phyloP scores from a whole-genome alignment of 2,329 filamentous ascomycete species.

The Exophiala bonariae region DNA sequence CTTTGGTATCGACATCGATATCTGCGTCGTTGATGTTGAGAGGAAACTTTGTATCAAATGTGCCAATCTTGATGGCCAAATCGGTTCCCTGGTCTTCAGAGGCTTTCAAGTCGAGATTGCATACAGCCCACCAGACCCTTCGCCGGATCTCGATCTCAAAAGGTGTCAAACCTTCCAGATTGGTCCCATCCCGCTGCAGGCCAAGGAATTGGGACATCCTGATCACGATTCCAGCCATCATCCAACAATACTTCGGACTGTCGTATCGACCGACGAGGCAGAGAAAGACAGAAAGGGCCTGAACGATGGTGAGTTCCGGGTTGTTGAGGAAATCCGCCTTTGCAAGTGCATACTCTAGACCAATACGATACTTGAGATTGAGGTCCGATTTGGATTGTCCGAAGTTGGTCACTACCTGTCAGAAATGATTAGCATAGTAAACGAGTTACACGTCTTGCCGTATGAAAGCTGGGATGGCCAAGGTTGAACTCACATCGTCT shows the following conservation, averaged over 20 bases:
- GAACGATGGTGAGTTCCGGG: conserved; percentile 55
- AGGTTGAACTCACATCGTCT: conserved; percentile 54
- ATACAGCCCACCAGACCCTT: conserved; percentile 37
- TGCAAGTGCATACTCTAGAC: conserved; percentile 55
- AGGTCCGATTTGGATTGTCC: conserved; percentile 49
- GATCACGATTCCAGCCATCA: conserved; percentile 41
- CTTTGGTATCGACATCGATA: conserved; percentile 47
- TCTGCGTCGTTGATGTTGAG: conserved; percentile 51
- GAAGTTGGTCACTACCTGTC: conserved; percentile 28
- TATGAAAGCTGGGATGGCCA: too few species aligned
- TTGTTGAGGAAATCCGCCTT: conserved; percentile 56
- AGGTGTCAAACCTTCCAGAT: conserved; percentile 52
- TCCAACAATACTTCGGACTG: conserved; percentile 44
- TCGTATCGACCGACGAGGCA: conserved; percentile 53
- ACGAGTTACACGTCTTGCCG: too few species aligned
- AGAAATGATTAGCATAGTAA: conserved; percentile 2
- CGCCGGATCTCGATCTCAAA: conserved; percentile 46
- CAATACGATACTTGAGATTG: conserved; percentile 52
- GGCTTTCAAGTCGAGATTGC: conserved; percentile 58
- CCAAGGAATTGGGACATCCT: conserved; percentile 38
- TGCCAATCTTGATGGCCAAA: conserved; percentile 56
- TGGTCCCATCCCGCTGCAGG: conserved; percentile 48
- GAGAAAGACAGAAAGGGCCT: conserved; percentile 58
- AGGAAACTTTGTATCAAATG: conserved; percentile 58
- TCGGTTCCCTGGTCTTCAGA: conserved; percentile 65